phyloP scores from a whole-genome alignment of 306 rosid species.

The Oemleria cerasiformis region DNA sequence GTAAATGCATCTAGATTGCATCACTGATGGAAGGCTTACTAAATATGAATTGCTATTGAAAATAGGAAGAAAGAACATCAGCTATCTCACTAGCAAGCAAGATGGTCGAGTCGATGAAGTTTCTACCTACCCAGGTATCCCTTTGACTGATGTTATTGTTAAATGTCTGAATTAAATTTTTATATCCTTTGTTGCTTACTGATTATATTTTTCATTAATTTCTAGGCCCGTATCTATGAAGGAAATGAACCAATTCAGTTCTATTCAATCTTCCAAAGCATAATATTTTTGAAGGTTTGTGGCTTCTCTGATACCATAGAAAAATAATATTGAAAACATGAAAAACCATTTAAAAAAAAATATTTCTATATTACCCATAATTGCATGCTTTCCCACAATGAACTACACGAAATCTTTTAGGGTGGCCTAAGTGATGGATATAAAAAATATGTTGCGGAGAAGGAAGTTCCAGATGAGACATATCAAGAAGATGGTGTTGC shows the following conservation, averaged over 20 bases:
- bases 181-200: slow-evolving; percentile 29
- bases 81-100: slow-evolving; percentile 69
- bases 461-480: slow-evolving; percentile 74
- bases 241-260: slow-evolving; percentile 85
- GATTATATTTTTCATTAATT: slow-evolving; percentile 30
- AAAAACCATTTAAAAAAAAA: slow-evolving; percentile 6
- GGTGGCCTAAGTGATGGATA: slow-evolving; percentile 96
- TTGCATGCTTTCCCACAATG: slow-evolving; percentile 19
- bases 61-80: slow-evolving; percentile 80
- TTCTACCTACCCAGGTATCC: slow-evolving; percentile 71
- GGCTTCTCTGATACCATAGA: slow-evolving; percentile 7
- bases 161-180: slow-evolving; percentile 17
- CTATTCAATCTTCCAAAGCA: slow-evolving; percentile 80
- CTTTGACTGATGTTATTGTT: slow-evolving; percentile 21
- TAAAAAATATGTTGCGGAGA: slow-evolving; percentile 59
- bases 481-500: slow-evolving; percentile 78
- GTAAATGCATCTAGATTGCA: slow-evolving; percentile 12
- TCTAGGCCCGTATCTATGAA: slow-evolving; percentile 83
- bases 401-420: slow-evolving; percentile 43
- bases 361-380: not conserved
- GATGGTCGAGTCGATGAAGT: slow-evolving; percentile 89
- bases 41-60: slow-evolving; percentile 31
- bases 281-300: slow-evolving; percentile 79
- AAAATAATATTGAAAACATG: not conserved
- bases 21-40: slow-evolving; percentile 21